These are phyloP conservation scores for Suillus fuscotomentosus DNA, from an alignment of 768 basidiomycete genomes.

Conservation along the genomic window DNA sequence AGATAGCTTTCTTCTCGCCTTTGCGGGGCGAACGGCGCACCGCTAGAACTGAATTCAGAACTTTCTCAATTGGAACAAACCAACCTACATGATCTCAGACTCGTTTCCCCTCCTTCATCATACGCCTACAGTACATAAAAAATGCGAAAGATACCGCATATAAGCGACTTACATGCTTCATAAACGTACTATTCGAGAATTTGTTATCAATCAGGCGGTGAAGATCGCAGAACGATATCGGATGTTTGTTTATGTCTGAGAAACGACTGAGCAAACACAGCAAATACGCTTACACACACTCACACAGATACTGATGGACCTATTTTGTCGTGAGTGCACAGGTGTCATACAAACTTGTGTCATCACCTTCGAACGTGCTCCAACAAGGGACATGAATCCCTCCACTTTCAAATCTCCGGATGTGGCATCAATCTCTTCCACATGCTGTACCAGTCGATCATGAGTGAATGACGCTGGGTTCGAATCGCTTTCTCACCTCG, in stretches of 20 bases:
- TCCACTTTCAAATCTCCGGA: constrained; percentile 55
- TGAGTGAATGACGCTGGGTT: constrained; percentile 1
- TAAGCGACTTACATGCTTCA: constrained; percentile 56
- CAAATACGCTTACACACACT: constrained; percentile 21
- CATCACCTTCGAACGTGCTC: constrained; percentile 68
- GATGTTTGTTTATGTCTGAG: constrained; percentile 79
- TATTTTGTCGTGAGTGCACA: constrained; percentile 32
- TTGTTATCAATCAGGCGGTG: constrained; percentile 63
- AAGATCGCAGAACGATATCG: constrained; percentile 61
- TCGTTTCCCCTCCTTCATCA: constrained; percentile 59
- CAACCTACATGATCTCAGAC: constrained; percentile 20
- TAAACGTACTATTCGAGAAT: constrained; percentile 70
- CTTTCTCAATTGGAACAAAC: constrained; percentile 8
- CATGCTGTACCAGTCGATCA: constrained; percentile 45
- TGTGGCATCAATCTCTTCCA: constrained; percentile 57
- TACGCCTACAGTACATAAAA: constrained; percentile 50
- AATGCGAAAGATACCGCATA: not conserved
- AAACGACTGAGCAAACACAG: not conserved
- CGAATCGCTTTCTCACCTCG: constrained; percentile 47
- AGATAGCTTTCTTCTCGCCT: constrained; percentile 76
- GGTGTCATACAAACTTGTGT: constrained; percentile 15
- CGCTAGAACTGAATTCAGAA: constrained; percentile 35
- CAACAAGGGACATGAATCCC: constrained; percentile 85
- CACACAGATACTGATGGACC: constrained; percentile 89
- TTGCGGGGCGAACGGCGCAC: constrained; percentile 75